These are phyloP conservation scores for Hermanozyma aechmeae DNA, from an alignment of 805 yeast genomes.

Conservation along the genomic window DNA sequence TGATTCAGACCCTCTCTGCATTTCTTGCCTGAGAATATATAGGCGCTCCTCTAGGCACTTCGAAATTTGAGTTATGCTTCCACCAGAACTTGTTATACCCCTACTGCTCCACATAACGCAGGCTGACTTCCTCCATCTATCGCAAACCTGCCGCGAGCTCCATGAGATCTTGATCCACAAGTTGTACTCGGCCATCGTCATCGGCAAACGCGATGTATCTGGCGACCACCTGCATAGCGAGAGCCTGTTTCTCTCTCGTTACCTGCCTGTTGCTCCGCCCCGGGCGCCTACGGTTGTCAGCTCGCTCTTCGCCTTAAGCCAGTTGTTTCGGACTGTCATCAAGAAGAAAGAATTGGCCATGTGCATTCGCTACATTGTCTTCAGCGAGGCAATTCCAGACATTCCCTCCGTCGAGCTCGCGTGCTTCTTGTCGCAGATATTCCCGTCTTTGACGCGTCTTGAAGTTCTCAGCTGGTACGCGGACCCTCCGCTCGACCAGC, in stretches of 20 bases:
- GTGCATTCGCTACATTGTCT: slow-evolving; percentile 3
- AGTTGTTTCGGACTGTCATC: slow-evolving; percentile 5
- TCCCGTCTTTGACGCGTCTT: slow-evolving; percentile 5
- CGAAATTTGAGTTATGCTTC: too few relatives aligned
- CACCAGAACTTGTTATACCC: slow-evolving; percentile 4
- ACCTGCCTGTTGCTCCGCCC: too few relatives aligned
- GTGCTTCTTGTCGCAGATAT: slow-evolving; percentile 1
- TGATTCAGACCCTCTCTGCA: too few relatives aligned
- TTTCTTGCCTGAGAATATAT: too few relatives aligned
- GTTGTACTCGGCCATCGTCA: slow-evolving; percentile 5
- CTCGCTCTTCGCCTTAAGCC: slow-evolving; percentile 7
- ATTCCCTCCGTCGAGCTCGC: slow-evolving; percentile 6
- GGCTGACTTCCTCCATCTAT: slow-evolving; percentile 5
- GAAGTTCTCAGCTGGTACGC: slow-evolving; percentile 7
- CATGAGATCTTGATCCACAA: slow-evolving; percentile 3
- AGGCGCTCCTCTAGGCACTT: too few relatives aligned
- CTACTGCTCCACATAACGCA: slow-evolving; percentile 6
- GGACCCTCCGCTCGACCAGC: slow-evolving; percentile 4
- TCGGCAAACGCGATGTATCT: too few relatives aligned
- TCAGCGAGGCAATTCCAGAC: slow-evolving; percentile 6
- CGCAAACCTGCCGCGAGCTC: slow-evolving; percentile 4
- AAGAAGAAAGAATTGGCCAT: slow-evolving; percentile 3
- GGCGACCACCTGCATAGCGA: too few relatives aligned
- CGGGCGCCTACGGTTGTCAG: slow-evolving; percentile 7
- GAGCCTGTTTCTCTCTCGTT: too few relatives aligned